Evolutionary conservation across 176 grass and related monocot species (phyloP).

Genomic region (Chloris gayana): DNA sequence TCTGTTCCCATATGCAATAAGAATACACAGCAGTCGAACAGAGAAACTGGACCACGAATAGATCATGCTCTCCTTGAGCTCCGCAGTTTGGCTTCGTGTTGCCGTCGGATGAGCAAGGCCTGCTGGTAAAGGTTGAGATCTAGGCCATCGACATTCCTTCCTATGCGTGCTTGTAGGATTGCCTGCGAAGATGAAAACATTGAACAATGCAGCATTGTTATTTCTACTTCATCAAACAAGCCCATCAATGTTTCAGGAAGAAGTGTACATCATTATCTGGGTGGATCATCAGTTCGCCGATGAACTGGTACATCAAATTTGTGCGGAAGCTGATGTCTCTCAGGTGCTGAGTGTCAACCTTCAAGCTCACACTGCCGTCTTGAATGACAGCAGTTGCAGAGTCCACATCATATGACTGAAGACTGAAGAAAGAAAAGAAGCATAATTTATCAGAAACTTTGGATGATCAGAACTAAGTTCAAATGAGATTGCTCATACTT

Average conservation of each 20-base stretch:
- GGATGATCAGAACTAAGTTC: background rate
- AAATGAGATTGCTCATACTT: slow-evolving; percentile 38
- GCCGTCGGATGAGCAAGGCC: slow-evolving; percentile 58
- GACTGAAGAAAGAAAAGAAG: slow-evolving; percentile 43
- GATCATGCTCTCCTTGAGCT: slow-evolving; percentile 49
- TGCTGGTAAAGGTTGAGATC: slow-evolving; percentile 79
- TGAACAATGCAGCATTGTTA: background rate
- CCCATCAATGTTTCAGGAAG: background rate
- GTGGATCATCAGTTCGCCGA: slow-evolving; percentile 69
- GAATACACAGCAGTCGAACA: background rate
- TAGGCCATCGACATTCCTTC: slow-evolving; percentile 67
- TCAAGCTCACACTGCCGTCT: slow-evolving; percentile 50
- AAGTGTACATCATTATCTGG: slow-evolving; percentile 42
- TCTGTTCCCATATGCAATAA: slow-evolving; percentile 11
- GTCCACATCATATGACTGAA: slow-evolving; percentile 64
- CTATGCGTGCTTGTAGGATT: slow-evolving; percentile 64
- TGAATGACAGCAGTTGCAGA: slow-evolving; percentile 55
- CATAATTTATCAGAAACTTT: background rate
- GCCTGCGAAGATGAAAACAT: slow-evolving; percentile 42
- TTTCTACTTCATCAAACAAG: background rate
- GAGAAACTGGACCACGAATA: background rate
- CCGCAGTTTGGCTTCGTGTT: slow-evolving; percentile 49
- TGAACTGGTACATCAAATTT: slow-evolving; percentile 71
- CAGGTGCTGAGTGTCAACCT: slow-evolving; percentile 61
- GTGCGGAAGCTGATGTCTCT: slow-evolving; percentile 49